Conservation (phyloP, 768 basidiomycete genomes). For the Hydnomerulius pinastri region DNA sequence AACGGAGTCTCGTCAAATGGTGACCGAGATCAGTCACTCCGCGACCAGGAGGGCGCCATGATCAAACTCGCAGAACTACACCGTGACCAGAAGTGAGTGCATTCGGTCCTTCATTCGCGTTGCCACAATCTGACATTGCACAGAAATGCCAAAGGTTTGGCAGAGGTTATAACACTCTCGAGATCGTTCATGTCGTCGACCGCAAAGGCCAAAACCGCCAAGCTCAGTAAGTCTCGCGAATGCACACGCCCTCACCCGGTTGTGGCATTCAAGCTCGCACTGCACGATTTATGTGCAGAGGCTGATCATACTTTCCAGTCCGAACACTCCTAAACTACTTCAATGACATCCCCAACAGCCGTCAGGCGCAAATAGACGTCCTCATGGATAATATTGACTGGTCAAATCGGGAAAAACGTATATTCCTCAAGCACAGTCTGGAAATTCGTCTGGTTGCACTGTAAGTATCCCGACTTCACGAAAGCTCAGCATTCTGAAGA, state of each 20-base stretch:
- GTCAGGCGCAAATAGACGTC: slow-evolving; percentile 78
- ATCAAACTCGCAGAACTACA: slow-evolving; percentile 86
- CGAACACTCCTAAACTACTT: slow-evolving; percentile 94
- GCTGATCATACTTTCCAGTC: slow-evolving; percentile 48
- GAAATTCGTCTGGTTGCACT: slow-evolving; percentile 86
- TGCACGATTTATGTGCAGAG: not conserved
- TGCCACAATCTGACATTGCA: slow-evolving; percentile 1
- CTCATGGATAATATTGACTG: slow-evolving; percentile 89
- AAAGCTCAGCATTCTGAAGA: slow-evolving; percentile 3
- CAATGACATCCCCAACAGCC: slow-evolving; percentile 71
- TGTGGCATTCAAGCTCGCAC: not conserved
- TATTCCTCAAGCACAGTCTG: slow-evolving; percentile 93
- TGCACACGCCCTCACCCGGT: no score
- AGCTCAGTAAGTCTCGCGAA: slow-evolving; percentile 76
- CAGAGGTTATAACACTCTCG: slow-evolving; percentile 82
- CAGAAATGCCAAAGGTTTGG: slow-evolving; percentile 84
- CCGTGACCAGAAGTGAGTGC: slow-evolving; percentile 75
- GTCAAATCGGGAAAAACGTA: slow-evolving; percentile 89
- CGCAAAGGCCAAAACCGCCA: slow-evolving; percentile 96
- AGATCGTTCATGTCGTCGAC: slow-evolving; percentile 89
- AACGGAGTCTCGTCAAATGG: slow-evolving; percentile 34
- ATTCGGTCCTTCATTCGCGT: not conserved
- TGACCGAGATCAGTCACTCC: slow-evolving; percentile 58
- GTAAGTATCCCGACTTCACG: slow-evolving; percentile 34
- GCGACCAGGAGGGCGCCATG: slow-evolving; percentile 84